Percentiles rank a stretch among this genome's conserved stretches.
phyloP scores from a whole-genome alignment of 2,329 filamentous ascomycete species.

The Beauveria sp. region DNA sequence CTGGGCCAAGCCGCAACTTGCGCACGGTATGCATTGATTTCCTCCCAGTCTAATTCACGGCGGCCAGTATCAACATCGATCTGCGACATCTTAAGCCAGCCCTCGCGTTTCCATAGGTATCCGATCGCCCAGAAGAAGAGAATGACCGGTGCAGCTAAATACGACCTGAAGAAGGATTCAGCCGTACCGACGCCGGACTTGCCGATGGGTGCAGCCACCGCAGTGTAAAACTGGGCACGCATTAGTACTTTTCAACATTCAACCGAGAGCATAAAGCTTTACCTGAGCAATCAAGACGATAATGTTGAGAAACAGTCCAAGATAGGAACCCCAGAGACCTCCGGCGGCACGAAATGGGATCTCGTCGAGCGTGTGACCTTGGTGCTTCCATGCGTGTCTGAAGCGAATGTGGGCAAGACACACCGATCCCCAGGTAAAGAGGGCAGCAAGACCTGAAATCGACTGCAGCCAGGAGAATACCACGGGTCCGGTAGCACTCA shows the following conservation, averaged over 20 bases:
- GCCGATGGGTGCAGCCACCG: conserved; percentile 31
- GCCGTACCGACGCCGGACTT: conserved; percentile 29
- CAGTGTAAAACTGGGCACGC: conserved; percentile 38
- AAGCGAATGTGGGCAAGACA: conserved; percentile 64
- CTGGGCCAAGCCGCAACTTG: conserved; percentile 42
- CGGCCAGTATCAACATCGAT: conserved; percentile 64
- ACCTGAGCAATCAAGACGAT: conserved; percentile 49
- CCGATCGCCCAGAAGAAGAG: conserved; percentile 49
- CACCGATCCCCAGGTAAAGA: conserved; percentile 65
- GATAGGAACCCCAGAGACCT: conserved; percentile 55
- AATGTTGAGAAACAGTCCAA: conserved; percentile 51
- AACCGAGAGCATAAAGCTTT: conserved; percentile 15
- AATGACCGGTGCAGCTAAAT: conserved; percentile 47
- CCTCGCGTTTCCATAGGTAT: conserved; percentile 58
- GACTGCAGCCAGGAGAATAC: conserved; percentile 62
- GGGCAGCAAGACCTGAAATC: conserved; percentile 54
- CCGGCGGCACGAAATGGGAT: conserved; percentile 56
- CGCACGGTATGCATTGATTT: conserved; percentile 47
- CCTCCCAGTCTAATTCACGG: conserved; percentile 58
- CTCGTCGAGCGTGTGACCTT: conserved; percentile 56
- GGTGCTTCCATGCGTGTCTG: conserved; percentile 52
- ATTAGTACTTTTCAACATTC: background rate
- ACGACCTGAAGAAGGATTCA: conserved; percentile 47
- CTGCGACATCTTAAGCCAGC: conserved; percentile 49
- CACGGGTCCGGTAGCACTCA: conserved; percentile 34